These are phyloP conservation scores for Osmanthus fragrans DNA, from an alignment of 257 asterid species.

Conservation along the genomic window DNA sequence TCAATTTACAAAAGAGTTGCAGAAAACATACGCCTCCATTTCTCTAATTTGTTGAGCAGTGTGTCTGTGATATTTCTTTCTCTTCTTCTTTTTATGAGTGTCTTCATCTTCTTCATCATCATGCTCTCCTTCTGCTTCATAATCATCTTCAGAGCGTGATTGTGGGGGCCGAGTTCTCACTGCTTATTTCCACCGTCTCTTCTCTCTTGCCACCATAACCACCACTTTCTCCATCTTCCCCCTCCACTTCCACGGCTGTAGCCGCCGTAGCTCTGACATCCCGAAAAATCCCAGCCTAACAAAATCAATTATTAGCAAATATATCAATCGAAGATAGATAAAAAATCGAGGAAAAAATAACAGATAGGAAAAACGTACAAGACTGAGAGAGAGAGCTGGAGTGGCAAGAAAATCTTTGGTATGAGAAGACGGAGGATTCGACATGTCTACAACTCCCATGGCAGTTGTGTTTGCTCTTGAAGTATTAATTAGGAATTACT, in stretches of 20 bases:
- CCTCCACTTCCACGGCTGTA: conserved; percentile 34
- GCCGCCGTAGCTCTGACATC: conserved; percentile 37
- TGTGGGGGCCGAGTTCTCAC: conserved; percentile 70
- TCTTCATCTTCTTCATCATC: conserved; percentile 36
- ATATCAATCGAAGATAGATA: neutral
- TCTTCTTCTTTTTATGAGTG: conserved; percentile 55
- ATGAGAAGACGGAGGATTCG: conserved; percentile 13
- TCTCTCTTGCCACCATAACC: conserved; percentile 38
- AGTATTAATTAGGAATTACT: neutral
- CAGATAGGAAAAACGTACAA: conserved; percentile 33
- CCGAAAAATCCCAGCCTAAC: conserved; percentile 76
- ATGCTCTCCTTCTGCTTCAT: conserved; percentile 41
- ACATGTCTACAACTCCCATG: conserved; percentile 67
- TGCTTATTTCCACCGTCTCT: conserved; percentile 69
- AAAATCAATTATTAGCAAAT: neutral
- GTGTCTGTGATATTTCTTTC: conserved; percentile 83
- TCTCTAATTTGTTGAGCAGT: conserved; percentile 69
- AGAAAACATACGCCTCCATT: conserved; percentile 74
- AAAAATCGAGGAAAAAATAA: neutral
- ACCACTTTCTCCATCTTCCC: conserved; percentile 31
- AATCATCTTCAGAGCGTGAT: conserved; percentile 63
- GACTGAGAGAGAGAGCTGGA: conserved; percentile 83
- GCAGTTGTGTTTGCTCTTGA: conserved; percentile 10
- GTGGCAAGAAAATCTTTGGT: conserved; percentile 53
- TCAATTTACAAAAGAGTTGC: neutral